A percentile compares a stretch with the other conserved stretches of the same genome.
Conservation (phyloP, 768 basidiomycete species). For the Auriscalpium vulgare region DNA sequence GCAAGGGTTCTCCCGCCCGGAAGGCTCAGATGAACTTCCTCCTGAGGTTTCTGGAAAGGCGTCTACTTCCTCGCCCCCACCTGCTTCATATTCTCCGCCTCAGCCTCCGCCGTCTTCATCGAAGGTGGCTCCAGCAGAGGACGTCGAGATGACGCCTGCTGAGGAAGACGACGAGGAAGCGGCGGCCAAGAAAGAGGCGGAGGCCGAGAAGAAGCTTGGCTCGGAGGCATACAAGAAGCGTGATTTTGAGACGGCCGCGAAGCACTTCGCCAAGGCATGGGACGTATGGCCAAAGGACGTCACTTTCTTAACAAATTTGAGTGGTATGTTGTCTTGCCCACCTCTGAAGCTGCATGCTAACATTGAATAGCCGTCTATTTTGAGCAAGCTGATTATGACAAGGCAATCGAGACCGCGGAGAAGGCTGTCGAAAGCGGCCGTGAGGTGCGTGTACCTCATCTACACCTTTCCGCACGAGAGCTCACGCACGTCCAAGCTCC, state of each 20-base stretch:
- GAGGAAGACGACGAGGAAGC: conserved; percentile 62
- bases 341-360: not conserved
- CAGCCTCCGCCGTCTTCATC: conserved; percentile 29
- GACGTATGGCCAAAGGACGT: conserved; percentile 89
- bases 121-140: conserved; percentile 29
- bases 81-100: conserved; percentile 29
- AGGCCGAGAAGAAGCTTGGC: conserved; percentile 74
- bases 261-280: conserved; percentile 83
- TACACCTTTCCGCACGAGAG: not conserved
- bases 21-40: conserved; percentile 77
- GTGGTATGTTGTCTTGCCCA: conserved; percentile 38
- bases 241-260: conserved; percentile 69
- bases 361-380: conserved; percentile 70
- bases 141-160: conserved; percentile 53
- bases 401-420: conserved; percentile 84
- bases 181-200: conserved; percentile 67
- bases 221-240: conserved; percentile 80
- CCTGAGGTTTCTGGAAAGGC: conserved; percentile 39
- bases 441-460: conserved; percentile 35
- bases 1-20: conserved; percentile 75
- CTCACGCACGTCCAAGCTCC: conserved; percentile 37
- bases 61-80: conserved; percentile 34
- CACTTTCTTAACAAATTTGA: conserved; percentile 87
- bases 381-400: conserved; percentile 88
- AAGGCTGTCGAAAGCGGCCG: conserved; percentile 97